Conservation (phyloP, 495 filamentous ascomycete species). For the Ramalina intermedia region DNA sequence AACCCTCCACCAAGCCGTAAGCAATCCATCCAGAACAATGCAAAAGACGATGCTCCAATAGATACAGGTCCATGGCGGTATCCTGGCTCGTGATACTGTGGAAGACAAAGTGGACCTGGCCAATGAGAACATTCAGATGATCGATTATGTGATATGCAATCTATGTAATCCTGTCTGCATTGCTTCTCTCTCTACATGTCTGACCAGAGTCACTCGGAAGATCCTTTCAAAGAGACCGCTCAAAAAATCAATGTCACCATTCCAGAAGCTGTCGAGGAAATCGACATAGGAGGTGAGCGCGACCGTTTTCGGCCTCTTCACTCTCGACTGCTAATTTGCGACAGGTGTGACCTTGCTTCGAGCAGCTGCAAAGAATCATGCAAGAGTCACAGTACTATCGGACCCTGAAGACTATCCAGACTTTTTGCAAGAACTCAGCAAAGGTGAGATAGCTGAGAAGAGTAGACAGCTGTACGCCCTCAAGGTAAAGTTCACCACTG, state of each 20-base stretch:
- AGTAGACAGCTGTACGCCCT: constrained; percentile 79
- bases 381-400: constrained; percentile 84
- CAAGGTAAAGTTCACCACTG: constrained; percentile 47
- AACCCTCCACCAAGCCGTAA: constrained; percentile 72
- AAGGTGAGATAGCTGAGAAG: constrained; percentile 68
- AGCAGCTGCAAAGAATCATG: constrained; percentile 94
- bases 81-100: constrained; percentile 81
- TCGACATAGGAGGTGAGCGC: constrained; percentile 59
- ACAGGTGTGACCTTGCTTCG: constrained; percentile 82
- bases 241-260: constrained; percentile 94
- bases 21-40: background rate
- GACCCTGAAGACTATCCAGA: constrained; percentile 86
- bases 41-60: background rate
- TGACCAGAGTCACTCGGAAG: background rate
- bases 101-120: constrained; percentile 94
- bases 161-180: constrained; percentile 41
- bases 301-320: background rate
- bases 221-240: constrained; percentile 90
- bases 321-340: background rate
- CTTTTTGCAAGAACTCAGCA: constrained; percentile 79
- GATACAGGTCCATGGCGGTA: constrained; percentile 65
- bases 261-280: constrained; percentile 91
- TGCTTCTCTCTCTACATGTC: background rate
- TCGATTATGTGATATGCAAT: constrained; percentile 98
- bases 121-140: constrained; percentile 91